Base-by-base conservation (phyloP, 225 moss, liverwort and hornwort genomes). In the Asterella californica region DNA sequence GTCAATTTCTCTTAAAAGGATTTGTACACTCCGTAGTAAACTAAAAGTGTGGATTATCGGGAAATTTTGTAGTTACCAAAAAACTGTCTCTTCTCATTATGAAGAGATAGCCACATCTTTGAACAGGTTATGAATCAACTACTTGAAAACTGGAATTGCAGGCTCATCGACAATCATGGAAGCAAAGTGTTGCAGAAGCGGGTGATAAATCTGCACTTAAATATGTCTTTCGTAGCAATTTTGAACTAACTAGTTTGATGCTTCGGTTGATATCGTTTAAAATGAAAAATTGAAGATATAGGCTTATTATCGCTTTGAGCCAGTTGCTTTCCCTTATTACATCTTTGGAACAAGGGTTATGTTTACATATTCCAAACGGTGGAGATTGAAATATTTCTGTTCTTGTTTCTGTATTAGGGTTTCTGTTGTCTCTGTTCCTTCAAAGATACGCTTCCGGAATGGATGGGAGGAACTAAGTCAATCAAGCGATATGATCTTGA, bases 351-450 rank as follows among this genome's bases (percentile, higher is more conserved):
- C 4, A 11, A 1, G 52, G 1, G 52, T 12, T 17, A 48, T 48
- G 7, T 48, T 48, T 48, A 10, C 17, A 52, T 3, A 42, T 42
- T 42, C 42, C 42, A 42, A 42, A 7, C 42, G 42, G 42, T 7
- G 42, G 42, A 42, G 24, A 11, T 1, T 19, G 5, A 57, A 57
- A 11, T 57, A 22, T 29, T n/a, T 64, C 25, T 64, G 64, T 64
- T 64, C 5, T 67, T 34, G 67, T 36, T 61, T 61, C 36, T 63
- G 2, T 66, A n/a, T 30, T 45, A 85, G 85, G 82, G 82, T n/a
- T 80, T 80, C 33, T 82, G 71, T 29, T 73, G 82, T 69, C 45
- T 53, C 72, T 85, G 82, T 80, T n/a, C 72, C 27, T 38, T 37
- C 0, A 73, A 60, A 64, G 79, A 82, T 42, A 79, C 75, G 74